Base-by-base conservation (phyloP, 2,329 filamentous ascomycete genomes). In the Leptographium procerum region DNA sequence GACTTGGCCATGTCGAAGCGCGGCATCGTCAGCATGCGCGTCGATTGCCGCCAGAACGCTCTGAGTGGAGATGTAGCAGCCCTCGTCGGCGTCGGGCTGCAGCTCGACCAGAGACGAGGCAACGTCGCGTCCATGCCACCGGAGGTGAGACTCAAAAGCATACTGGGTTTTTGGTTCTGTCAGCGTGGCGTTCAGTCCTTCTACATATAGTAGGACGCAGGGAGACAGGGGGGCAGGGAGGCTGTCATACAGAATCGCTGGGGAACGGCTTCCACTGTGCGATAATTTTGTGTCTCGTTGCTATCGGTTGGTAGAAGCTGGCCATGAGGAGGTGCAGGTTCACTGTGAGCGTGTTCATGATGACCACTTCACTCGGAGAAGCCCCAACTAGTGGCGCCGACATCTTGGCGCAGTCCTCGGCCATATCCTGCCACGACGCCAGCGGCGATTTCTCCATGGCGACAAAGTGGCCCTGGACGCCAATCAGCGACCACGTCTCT, bases 251-350 rank as follows among this genome's bases (percentile, higher is more conserved):
- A 11, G 43, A 86, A 67, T 96, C 91, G 69, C 87, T 91, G 0
- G 91, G 91, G 65, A 96, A 96, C 0, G 91, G 89, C 68, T 91
- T 91, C 71, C 88, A 89, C 70, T 96, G 90, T n/a, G 92, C 78
- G 56, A 95, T 87, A 62, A 95, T 87, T 74, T 92, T 94, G 73
- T 87, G 86, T 45, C 76, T 70, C 64, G 71, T 71, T 72, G 78
- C 67, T 0, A 78, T 86, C 0, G 89, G 89, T 57, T 75, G 77
- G 73, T 92, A 95, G 73, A 95, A 95, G 71, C 86, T 89, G 9
- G 87, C 85, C 85, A 95, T 84, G 66, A 94, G 75, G 19, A 95
- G 71, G 69, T 95, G 89, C 60, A 95, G 69, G 69, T 95, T 95
- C 26, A 80, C 83, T 2, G 89, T 95, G 66, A 96, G 72, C 0